phyloP scores from a whole-genome alignment of 177 flowering plant species.

The Vitis hybrid region DNA sequence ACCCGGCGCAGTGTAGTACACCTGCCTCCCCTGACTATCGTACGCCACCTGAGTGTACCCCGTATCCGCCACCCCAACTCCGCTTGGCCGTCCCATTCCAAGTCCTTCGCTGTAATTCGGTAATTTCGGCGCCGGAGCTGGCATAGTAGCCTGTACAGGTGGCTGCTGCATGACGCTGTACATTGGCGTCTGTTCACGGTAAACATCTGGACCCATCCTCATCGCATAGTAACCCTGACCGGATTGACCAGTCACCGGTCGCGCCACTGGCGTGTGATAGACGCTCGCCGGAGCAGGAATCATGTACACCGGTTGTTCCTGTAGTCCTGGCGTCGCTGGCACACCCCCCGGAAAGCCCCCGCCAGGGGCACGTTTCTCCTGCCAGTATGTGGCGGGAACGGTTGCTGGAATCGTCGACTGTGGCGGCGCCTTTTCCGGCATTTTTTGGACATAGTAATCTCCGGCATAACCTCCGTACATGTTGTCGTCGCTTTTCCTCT shows the following conservation, averaged over 20 bases:
- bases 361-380: constrained; percentile 30
- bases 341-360: constrained; percentile 30
- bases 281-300: constrained; percentile 31
- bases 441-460: constrained; percentile 30
- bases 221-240: constrained; percentile 44
- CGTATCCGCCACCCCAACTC: constrained; percentile 12
- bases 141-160: constrained; percentile 7
- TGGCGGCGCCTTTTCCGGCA: constrained; percentile 25
- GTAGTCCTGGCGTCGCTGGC: constrained; percentile 11
- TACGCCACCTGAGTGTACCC: constrained; percentile 52
- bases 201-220: constrained; percentile 36
- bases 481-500: constrained; percentile 35
- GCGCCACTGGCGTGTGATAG: constrained; percentile 38
- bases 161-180: constrained; percentile 35
- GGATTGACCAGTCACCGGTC: constrained; percentile 31
- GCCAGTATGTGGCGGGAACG: constrained; percentile 29
- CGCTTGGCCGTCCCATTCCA: constrained; percentile 17
- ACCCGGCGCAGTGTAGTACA: constrained; percentile 42
- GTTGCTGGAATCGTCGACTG: constrained; percentile 10
- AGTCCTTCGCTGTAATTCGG: constrained; percentile 6
- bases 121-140: constrained; percentile 15
- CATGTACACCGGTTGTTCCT: constrained; percentile 49
- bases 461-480: constrained; percentile 13
- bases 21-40: constrained; percentile 48
- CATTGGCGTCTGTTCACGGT: constrained; percentile 41